phyloP scores from a whole-genome alignment of 768 basidiomycete genomes.

The Lyophyllum decastes region DNA sequence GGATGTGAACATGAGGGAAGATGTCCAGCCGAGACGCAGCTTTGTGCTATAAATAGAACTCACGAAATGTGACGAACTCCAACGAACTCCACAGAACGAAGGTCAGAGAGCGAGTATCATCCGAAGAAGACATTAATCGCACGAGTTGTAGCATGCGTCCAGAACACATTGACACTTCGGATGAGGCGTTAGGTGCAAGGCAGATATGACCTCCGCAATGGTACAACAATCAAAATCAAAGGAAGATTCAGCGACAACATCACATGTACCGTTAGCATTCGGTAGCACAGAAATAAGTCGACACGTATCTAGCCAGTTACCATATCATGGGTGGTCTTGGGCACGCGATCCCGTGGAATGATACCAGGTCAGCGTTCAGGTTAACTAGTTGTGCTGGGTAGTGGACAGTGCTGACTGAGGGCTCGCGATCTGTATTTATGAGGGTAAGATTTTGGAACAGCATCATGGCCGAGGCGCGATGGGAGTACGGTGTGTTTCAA shows the following conservation, averaged over 20 bases:
- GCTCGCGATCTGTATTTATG: no score
- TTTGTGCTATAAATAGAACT: background rate
- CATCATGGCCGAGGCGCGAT: no score
- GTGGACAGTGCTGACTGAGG: no score
- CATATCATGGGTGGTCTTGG: no score
- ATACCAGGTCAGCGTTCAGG: no score
- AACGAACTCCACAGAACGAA: background rate
- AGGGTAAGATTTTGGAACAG: no score
- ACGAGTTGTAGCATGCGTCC: background rate
- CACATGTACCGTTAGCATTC: background rate
- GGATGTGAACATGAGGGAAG: background rate
- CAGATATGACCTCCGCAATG: background rate
- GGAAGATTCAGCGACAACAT: background rate
- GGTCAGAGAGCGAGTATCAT: no score
- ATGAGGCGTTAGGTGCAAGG: background rate
- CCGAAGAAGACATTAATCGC: background rate
- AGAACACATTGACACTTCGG: background rate
- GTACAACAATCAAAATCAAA: constrained; percentile 1
- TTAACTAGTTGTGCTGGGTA: no score
- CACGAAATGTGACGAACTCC: background rate
- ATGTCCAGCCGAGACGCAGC: background rate
- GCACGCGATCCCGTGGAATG: no score
- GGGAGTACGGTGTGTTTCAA: no score
- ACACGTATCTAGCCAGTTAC: background rate
- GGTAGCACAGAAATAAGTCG: background rate